Conservation (phyloP, 2,329 filamentous ascomycete genomes). For the Raffaelea arxii region DNA sequence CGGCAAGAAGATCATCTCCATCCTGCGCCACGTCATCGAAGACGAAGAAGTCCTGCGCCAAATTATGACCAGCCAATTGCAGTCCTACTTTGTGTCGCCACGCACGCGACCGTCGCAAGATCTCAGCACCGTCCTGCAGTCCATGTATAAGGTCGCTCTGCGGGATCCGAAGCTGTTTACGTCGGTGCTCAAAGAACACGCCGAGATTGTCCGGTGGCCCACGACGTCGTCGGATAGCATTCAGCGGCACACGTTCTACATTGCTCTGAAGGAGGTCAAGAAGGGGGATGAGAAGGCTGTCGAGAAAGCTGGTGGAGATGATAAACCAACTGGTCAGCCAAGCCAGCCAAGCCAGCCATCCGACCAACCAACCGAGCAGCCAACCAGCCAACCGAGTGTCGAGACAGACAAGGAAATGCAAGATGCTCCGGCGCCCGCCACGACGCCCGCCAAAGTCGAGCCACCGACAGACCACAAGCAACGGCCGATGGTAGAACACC, state of each 20-base stretch:
- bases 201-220: constrained; percentile 59
- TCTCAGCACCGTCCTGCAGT: constrained; percentile 61
- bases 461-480: constrained; percentile 53
- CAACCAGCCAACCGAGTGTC: neutral
- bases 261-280: constrained; percentile 5
- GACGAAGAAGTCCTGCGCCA: constrained; percentile 86
- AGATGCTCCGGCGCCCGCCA: too few relatives aligned
- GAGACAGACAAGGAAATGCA: constrained; percentile 45
- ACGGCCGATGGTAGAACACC: constrained; percentile 76
- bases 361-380: neutral
- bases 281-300: neutral
- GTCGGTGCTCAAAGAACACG: constrained; percentile 73
- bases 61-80: constrained; percentile 85
- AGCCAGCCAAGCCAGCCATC: neutral
- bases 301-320: too few relatives aligned
- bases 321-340: too few relatives aligned
- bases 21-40: constrained; percentile 87
- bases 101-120: constrained; percentile 51
- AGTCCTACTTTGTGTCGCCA: constrained; percentile 61
- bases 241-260: constrained; percentile 1
- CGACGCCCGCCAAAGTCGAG: constrained; percentile 60
- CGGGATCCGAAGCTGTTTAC: constrained; percentile 80
- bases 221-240: constrained; percentile 5
- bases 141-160: constrained; percentile 69
- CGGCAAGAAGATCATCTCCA: constrained; percentile 62